Conservation (phyloP, 2,329 filamentous ascomycete genomes). For the Thielaviopsis populi region DNA sequence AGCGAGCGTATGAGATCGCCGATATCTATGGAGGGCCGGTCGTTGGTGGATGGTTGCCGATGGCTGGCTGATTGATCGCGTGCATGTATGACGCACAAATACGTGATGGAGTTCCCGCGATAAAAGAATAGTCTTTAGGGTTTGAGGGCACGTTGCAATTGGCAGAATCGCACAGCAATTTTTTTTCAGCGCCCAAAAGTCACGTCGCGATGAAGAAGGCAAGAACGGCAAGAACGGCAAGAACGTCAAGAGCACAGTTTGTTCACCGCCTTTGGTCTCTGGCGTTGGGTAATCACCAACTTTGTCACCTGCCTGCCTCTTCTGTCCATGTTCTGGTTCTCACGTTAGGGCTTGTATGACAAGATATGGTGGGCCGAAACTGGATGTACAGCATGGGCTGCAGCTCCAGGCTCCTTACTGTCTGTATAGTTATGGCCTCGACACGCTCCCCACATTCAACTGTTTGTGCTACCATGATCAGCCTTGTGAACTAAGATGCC, state of each 20-base stretch:
- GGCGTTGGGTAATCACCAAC: neutral
- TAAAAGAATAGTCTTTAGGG: neutral
- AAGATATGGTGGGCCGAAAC: constrained; percentile 7
- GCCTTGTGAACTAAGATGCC: neutral
- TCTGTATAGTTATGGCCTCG: neutral
- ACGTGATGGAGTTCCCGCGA: neutral
- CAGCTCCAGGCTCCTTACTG: neutral
- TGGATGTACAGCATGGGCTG: neutral
- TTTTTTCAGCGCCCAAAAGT: neutral
- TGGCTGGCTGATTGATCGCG: neutral
- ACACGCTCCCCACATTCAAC: neutral
- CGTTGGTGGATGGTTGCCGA: neutral
- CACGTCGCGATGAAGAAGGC: neutral
- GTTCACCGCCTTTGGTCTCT: neutral
- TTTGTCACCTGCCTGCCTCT: neutral
- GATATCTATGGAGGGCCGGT: too few relatives aligned
- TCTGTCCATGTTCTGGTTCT: neutral
- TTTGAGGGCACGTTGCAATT: neutral
- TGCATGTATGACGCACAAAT: neutral
- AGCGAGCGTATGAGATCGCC: neutral
- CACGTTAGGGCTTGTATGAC: neutral
- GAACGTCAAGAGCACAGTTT: neutral
- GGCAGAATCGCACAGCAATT: neutral
- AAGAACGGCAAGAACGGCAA: neutral
- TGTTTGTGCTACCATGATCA: constrained; percentile 1